Conservation (phyloP, 2,329 filamentous ascomycete genomes). For the Pezicula radicicola region DNA sequence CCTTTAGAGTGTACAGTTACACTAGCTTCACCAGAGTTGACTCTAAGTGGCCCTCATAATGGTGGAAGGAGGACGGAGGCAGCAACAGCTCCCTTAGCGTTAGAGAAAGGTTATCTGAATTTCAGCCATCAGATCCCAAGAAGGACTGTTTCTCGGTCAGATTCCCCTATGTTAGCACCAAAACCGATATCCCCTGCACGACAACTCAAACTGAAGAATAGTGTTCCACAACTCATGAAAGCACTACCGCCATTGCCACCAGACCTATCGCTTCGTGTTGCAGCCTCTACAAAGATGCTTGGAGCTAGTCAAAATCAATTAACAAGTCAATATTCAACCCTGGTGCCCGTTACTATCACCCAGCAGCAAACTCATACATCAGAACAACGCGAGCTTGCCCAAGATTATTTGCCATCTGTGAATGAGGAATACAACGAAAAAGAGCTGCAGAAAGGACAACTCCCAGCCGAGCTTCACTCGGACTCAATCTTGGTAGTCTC, state of each 20-base stretch:
- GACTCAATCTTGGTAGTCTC: too few relatives aligned
- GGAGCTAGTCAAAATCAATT: neutral
- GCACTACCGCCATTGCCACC: slow-evolving; percentile 26
- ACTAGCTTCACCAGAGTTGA: neutral
- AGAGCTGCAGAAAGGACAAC: too few relatives aligned
- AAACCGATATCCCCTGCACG: slow-evolving; percentile 31
- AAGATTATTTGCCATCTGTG: too few relatives aligned
- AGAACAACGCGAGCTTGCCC: neutral
- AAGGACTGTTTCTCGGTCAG: slow-evolving; percentile 18
- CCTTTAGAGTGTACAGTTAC: slow-evolving; percentile 1
- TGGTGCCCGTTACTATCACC: too few relatives aligned
- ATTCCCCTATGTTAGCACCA: slow-evolving; percentile 27
- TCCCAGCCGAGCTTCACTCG: neutral
- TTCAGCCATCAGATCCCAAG: slow-evolving; percentile 17
- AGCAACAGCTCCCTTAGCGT: neutral
- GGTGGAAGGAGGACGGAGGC: neutral
- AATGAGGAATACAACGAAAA: too few relatives aligned
- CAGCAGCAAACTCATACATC: neutral
- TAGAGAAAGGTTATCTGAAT: slow-evolving; percentile 9
- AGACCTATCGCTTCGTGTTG: slow-evolving; percentile 8
- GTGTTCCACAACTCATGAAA: slow-evolving; percentile 31
- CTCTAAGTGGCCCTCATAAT: neutral
- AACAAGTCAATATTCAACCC: neutral
- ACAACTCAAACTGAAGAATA: slow-evolving; percentile 29
- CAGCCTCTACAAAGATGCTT: neutral